A percentile compares a stretch with the other conserved stretches of the same genome.
These are phyloP conservation scores for Lichina pygmaea DNA, from an alignment of 495 filamentous ascomycete species.

Conservation along the genomic window DNA sequence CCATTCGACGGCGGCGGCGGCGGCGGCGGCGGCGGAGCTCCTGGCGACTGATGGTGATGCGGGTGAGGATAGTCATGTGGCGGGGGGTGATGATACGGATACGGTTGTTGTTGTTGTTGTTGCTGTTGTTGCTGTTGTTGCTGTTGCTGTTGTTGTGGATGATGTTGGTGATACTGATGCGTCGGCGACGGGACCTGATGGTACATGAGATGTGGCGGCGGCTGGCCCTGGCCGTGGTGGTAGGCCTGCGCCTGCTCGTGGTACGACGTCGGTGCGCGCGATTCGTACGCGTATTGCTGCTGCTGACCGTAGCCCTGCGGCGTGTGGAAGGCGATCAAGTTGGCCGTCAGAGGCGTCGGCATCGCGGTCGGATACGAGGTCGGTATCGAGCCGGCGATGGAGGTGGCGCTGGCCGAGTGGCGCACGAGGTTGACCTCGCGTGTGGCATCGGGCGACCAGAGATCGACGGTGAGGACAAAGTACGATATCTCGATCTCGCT, in stretches of 20 bases:
- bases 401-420: constrained; percentile 63
- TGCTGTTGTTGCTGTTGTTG: not conserved
- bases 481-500: constrained; percentile 63
- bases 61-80: not conserved
- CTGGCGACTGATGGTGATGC: not conserved
- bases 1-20: not conserved
- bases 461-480: constrained; percentile 79
- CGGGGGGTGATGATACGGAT: not conserved
- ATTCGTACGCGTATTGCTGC: not conserved
- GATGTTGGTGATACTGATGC: not conserved
- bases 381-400: constrained; percentile 61
- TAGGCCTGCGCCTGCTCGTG: too few species aligned
- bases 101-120: not conserved
- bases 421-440: constrained; percentile 85
- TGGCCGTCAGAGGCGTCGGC: not conserved
- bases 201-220: not conserved
- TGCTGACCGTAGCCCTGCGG: not conserved
- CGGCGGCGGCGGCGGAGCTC: not conserved
- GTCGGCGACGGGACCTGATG: not conserved
- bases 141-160: not conserved
- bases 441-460: constrained; percentile 65
- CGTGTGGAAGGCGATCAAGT: not conserved
- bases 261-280: not conserved
- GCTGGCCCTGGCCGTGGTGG: too few species aligned
- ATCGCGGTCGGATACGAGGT: constrained; percentile 32